These are phyloP conservation scores for Cryptococcus hybrid DNA, from an alignment of 1,284 basidiomycete genomes.

Conservation along the genomic window DNA sequence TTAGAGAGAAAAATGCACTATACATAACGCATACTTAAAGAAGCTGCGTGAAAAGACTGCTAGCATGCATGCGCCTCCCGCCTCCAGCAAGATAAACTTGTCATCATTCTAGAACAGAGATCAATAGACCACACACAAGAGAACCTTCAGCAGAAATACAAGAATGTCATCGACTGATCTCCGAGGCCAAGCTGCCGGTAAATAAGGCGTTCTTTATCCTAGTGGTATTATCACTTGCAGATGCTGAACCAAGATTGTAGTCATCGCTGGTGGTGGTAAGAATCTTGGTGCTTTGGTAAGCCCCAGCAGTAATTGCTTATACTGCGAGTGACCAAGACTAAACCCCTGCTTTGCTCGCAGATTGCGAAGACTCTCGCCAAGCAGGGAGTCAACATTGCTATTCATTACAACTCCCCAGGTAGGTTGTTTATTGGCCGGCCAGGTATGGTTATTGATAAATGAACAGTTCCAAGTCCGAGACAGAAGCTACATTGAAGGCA, in stretches of 20 bases:
- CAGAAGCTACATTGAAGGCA: not conserved
- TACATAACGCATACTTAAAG: no score
- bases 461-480: not conserved
- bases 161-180: not conserved
- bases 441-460: not conserved
- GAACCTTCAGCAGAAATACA: no score
- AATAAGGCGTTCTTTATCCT: not conserved
- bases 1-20: no score
- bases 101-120: no score
- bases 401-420: conserved; percentile 5
- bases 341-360: not conserved
- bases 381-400: conserved; percentile 2
- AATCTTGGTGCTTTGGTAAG: conserved; percentile 4
- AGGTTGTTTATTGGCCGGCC: not conserved
- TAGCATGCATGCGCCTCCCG: no score
- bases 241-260: not conserved
- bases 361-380: conserved; percentile 1
- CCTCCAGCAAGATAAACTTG: no score
- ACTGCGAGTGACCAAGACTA: not conserved
- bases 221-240: not conserved
- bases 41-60: no score
- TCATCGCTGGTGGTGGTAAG: conserved; percentile 3
- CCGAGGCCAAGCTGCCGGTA: not conserved
- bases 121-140: no score
- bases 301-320: not conserved